Evolutionary conservation across 805 yeast genomes (phyloP).

Genomic region (Nakazawaea wickerhamii): DNA sequence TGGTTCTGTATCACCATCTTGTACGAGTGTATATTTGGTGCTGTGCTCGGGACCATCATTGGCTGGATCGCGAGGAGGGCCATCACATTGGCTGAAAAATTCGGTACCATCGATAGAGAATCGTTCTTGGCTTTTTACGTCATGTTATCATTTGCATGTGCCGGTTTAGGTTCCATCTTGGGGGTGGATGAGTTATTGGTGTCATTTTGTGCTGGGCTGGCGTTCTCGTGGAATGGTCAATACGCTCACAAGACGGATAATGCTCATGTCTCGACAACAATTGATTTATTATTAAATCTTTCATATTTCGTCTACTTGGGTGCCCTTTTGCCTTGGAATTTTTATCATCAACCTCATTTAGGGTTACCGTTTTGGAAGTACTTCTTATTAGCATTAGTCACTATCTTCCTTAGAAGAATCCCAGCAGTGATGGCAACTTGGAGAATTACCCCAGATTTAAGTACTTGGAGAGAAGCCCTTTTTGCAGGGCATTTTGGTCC

Average conservation of each 20-base stretch:
- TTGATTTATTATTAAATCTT: constrained; percentile 60
- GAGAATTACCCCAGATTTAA: constrained; percentile 55
- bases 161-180: constrained; percentile 57
- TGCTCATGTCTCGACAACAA: constrained; percentile 57
- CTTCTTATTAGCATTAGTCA: constrained; percentile 44
- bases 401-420: constrained; percentile 45
- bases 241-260: constrained; percentile 54
- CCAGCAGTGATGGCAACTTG: constrained; percentile 53
- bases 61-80: constrained; percentile 48
- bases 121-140: constrained; percentile 52
- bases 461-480: constrained; percentile 61
- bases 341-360: constrained; percentile 40
- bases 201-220: constrained; percentile 68
- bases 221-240: constrained; percentile 72
- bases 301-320: constrained; percentile 68
- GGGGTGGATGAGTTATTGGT: constrained; percentile 71
- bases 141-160: constrained; percentile 49
- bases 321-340: constrained; percentile 64
- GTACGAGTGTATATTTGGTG: constrained; percentile 58
- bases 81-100: constrained; percentile 47
- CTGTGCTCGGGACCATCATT: constrained; percentile 44
- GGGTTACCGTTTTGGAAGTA: constrained; percentile 52
- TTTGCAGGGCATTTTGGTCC: constrained; percentile 78
- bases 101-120: constrained; percentile 54
- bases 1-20: constrained; percentile 58